Evolutionary conservation across 805 yeast genomes (phyloP), one percentile per base, ranked within the genome.

Genomic region (Pichia scutulata): DNA sequence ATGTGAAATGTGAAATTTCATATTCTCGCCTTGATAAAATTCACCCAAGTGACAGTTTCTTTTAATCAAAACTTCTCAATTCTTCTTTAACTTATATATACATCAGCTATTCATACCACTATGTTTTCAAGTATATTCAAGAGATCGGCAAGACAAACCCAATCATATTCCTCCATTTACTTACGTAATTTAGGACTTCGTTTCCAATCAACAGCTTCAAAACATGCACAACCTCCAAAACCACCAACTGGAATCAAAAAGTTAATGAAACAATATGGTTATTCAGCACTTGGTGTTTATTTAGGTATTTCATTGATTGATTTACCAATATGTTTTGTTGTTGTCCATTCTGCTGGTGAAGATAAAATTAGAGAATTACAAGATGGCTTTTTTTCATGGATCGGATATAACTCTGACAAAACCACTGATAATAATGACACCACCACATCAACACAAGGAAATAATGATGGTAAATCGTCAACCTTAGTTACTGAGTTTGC

Each of bases 291-390:
- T 14, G 96, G 89, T 14, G 88, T 92, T 0, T 93, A 93, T 62
- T 58, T 89, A 21, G 84, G 77, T 2, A 64, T 93, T n/a, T 75
- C 87, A 2, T 71, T 74, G 22, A 66, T 93, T 25, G 98, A 93
- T 62, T 73, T 87, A 55, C 97, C 98, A 1, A 54, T 89, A 4
- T 87, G 95, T 64, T 93, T 83, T 64, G 54, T 86, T 9, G 60
- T 86, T 26, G 98, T 93, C 13, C 97, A 90, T 63, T 79, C 89
- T 0, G 70, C 85, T 55, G 99, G 99, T 18, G 89, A 84, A 57
- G 97, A 90, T 33, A 75, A 78, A 59, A 86, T 90, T 37, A 78
- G 78, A 45, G 77, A 80, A 53, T 77, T 79, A 55, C 87, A 89
- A 62, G 77, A 83, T 47, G 66, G 73, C 50, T 76, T 73, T 14